These are phyloP conservation scores for Xylariaceae sp. DNA, from an alignment of 2,329 filamentous ascomycete species.

Conservation along the genomic window DNA sequence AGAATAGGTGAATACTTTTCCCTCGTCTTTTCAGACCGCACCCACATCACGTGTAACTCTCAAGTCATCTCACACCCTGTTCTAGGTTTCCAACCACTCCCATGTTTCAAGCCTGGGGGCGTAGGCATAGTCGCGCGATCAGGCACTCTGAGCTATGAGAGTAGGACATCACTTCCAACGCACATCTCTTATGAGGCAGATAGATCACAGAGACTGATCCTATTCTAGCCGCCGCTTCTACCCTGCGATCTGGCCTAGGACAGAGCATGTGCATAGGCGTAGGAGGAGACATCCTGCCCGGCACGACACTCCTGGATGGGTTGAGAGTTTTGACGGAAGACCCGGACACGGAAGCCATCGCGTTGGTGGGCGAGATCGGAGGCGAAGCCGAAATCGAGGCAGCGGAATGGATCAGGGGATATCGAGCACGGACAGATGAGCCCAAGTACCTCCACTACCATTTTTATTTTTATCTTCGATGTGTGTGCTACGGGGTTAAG, in stretches of 20 bases:
- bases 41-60: no score
- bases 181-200: no score
- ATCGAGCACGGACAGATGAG: constrained; percentile 48
- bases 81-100: constrained; percentile 66
- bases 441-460: no score
- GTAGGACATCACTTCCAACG: constrained; percentile 27
- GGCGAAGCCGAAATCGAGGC: constrained; percentile 65
- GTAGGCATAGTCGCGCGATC: constrained; percentile 70
- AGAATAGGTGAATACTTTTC: constrained; percentile 24
- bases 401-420: constrained; percentile 67
- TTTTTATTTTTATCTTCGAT: no score
- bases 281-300: constrained; percentile 66
- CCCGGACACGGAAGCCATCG: constrained; percentile 63
- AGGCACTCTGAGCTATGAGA: constrained; percentile 67
- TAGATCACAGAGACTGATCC: background rate
- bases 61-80: background rate
- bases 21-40: no score
- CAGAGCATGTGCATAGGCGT: constrained; percentile 70
- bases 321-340: constrained; percentile 62
- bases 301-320: constrained; percentile 69
- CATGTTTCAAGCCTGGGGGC: constrained; percentile 63
- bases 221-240: constrained; percentile 57
- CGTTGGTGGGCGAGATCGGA: constrained; percentile 68
- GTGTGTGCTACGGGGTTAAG: no score
- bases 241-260: constrained; percentile 63